phyloP scores from a whole-genome alignment of 768 basidiomycete genomes.

The Podaxis sp. region DNA sequence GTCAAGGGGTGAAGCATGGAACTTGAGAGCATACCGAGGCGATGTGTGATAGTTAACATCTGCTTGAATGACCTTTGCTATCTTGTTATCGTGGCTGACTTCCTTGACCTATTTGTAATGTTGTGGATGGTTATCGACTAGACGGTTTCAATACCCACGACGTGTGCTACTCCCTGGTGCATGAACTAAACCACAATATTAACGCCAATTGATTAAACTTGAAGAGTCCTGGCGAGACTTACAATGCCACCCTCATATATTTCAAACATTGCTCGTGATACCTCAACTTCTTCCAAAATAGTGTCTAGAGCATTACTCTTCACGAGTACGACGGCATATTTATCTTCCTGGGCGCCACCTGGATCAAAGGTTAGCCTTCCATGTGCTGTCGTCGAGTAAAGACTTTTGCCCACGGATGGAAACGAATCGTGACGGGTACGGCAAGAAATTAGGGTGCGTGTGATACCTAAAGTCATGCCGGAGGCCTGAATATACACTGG shows the following conservation, averaged over 20 bases:
- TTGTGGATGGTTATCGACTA: not conserved
- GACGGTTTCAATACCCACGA: conserved; percentile 43
- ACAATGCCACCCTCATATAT: conserved; percentile 88
- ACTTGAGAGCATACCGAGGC: conserved; percentile 45
- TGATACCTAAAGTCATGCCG: conserved; percentile 59
- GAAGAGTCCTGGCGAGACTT: conserved; percentile 19
- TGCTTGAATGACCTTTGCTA: conserved; percentile 67
- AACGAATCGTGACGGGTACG: conserved; percentile 70
- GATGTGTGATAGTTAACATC: conserved; percentile 85
- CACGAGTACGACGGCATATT: conserved; percentile 71
- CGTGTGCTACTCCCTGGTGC: conserved; percentile 81
- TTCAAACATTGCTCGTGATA: conserved; percentile 83
- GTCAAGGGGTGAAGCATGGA: not conserved
- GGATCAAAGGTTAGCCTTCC: not conserved
- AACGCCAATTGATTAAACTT: not conserved
- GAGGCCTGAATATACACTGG: not conserved
- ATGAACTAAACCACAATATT: conserved; percentile 54
- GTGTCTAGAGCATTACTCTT: conserved; percentile 36
- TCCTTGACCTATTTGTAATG: conserved; percentile 57
- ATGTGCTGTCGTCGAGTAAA: not conserved
- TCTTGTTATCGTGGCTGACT: conserved; percentile 74
- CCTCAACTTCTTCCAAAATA: conserved; percentile 80
- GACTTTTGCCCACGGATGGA: conserved; percentile 53
- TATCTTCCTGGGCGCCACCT: conserved; percentile 73
- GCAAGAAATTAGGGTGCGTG: conserved; percentile 74